These are phyloP conservation scores for Alternaria brassicicola DNA, from an alignment of 2,329 filamentous ascomycete genomes.

Conservation along the genomic window DNA sequence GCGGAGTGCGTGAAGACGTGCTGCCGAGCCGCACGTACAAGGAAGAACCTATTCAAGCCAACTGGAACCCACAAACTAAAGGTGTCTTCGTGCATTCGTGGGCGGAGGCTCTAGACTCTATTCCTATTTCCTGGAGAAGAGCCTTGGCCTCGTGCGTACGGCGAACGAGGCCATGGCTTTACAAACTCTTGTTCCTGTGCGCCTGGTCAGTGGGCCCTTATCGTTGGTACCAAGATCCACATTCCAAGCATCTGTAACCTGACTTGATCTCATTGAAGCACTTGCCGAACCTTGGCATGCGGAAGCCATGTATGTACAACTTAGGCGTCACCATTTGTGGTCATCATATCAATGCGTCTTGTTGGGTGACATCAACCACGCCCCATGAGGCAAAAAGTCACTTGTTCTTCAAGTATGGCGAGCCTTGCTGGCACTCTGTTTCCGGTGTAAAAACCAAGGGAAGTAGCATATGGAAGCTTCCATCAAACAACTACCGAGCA, in stretches of 20 bases:
- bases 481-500: slow-evolving; percentile 1
- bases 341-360: slow-evolving; percentile 8
- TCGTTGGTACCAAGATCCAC: slow-evolving; percentile 1
- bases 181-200: not conserved
- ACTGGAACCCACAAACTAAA: not conserved
- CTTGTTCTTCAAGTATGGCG: slow-evolving; percentile 1
- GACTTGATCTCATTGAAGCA: not conserved
- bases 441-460: not conserved
- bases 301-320: slow-evolving; percentile 13
- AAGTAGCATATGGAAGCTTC: not conserved
- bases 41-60: not conserved
- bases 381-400: slow-evolving; percentile 2
- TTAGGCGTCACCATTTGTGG: slow-evolving; percentile 9
- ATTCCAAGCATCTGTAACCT: not conserved
- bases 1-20: not conserved
- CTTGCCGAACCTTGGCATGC: not conserved
- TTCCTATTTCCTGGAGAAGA: not conserved
- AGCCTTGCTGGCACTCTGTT: not conserved
- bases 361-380: slow-evolving; percentile 15
- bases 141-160: not conserved
- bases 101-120: not conserved
- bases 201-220: slow-evolving; percentile 2
- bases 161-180: not conserved
- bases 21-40: not conserved
- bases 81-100: not conserved